Evolutionary conservation across 2,329 filamentous ascomycete genomes (phyloP).

Genomic region (Didymosphaeria variabile): DNA sequence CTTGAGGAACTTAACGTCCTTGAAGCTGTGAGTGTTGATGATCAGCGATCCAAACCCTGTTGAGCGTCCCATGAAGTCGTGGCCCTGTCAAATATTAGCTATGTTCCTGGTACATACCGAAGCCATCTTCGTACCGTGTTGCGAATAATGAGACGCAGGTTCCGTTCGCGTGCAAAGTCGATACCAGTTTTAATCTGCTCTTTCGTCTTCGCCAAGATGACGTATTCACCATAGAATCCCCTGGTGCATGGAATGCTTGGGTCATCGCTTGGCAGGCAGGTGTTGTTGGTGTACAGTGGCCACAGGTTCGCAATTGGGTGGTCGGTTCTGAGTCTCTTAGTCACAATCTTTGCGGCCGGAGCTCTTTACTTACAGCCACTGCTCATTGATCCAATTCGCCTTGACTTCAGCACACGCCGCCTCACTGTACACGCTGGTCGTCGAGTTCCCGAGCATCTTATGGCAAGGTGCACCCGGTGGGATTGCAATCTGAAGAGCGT

Average conservation of each 20-base stretch:
- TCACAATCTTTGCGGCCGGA: constrained; percentile 5
- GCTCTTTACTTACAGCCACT: constrained; percentile 38
- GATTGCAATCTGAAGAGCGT: constrained; percentile 37
- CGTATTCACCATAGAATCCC: constrained; percentile 46
- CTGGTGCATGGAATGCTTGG: constrained; percentile 39
- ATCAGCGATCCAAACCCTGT: constrained; percentile 45
- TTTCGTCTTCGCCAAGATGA: constrained; percentile 44
- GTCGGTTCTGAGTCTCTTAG: constrained; percentile 35
- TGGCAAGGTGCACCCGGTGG: constrained; percentile 45
- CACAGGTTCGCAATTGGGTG: constrained; percentile 44
- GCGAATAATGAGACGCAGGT: constrained; percentile 43
- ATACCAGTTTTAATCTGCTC: constrained; percentile 45
- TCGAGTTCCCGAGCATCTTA: constrained; percentile 32
- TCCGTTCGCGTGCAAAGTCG: constrained; percentile 44
- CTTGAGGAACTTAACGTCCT: constrained; percentile 38
- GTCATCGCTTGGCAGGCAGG: constrained; percentile 39
- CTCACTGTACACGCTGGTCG: constrained; percentile 32
- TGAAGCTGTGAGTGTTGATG: constrained; percentile 50
- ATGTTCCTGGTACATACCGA: no score
- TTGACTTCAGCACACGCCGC: constrained; percentile 38
- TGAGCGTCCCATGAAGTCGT: constrained; percentile 49
- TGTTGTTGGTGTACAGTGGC: constrained; percentile 47
- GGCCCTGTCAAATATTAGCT: constrained; percentile 23
- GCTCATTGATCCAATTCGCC: constrained; percentile 40
- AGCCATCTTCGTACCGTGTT: constrained; percentile 31